These are phyloP conservation scores for Serendipita vermifera DNA, from an alignment of 768 basidiomycete species.

Conservation along the genomic window DNA sequence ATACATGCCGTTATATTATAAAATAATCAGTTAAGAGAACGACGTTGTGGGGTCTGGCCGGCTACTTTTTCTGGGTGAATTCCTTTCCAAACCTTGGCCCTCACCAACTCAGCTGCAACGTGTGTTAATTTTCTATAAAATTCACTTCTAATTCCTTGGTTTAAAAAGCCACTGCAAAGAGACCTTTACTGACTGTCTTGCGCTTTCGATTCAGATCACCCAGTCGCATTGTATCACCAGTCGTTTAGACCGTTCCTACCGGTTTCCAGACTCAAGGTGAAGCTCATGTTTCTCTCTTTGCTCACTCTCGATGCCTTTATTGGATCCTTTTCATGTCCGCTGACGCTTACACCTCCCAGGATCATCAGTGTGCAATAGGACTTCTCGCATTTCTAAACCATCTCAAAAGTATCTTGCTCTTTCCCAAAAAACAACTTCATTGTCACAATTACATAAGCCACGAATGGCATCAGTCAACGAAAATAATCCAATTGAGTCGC, in stretches of 20 bases:
- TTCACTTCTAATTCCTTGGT: background rate
- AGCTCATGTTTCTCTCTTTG: background rate
- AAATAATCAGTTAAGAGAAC: too few species aligned
- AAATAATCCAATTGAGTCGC: constrained; percentile 11
- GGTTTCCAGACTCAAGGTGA: constrained; percentile 7
- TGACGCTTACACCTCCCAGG: background rate
- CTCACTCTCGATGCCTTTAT: background rate
- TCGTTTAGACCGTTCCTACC: constrained; percentile 6
- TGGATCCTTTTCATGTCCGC: too few species aligned
- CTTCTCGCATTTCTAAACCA: constrained; percentile 1
- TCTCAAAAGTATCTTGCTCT: constrained; percentile 6
- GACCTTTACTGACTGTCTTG: too few species aligned
- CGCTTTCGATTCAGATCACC: too few species aligned
- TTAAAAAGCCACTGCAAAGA: too few species aligned
- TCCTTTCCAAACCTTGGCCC: too few species aligned
- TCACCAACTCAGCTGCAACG: too few species aligned
- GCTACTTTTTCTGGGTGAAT: too few species aligned
- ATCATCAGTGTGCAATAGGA: constrained; percentile 10
- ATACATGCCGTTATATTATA: too few species aligned
- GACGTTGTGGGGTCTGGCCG: too few species aligned
- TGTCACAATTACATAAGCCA: background rate
- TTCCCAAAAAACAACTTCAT: background rate
- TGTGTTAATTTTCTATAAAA: background rate
- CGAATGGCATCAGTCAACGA: constrained; percentile 10
- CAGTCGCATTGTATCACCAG: constrained; percentile 9